Conservation (phyloP, 2,329 filamentous ascomycete species). For the Epichloe coenophiala region DNA sequence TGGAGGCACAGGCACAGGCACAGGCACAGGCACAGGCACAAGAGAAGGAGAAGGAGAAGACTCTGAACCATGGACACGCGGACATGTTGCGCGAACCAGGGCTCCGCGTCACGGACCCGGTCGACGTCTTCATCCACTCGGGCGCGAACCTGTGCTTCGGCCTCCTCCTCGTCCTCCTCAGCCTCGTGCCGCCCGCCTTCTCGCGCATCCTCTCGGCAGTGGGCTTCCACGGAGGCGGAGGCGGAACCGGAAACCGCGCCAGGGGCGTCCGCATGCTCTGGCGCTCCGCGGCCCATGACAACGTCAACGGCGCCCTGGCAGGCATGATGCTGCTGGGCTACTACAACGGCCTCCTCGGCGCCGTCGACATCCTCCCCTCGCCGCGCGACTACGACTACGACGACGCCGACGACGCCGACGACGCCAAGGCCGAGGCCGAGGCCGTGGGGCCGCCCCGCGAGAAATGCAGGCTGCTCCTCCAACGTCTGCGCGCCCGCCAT, state of each 20-base stretch:
- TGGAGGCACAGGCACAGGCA: constrained; percentile 14
- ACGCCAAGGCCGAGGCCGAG: constrained; percentile 20
- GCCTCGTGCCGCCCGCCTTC: constrained; percentile 84
- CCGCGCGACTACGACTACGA: constrained; percentile 22
- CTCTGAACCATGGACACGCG: background rate
- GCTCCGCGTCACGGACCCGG: constrained; percentile 51
- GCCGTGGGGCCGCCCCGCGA: constrained; percentile 59
- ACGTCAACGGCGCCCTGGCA: constrained; percentile 24
- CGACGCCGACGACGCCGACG: constrained; percentile 22
- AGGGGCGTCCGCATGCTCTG: constrained; percentile 77
- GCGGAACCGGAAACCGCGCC: constrained; percentile 77
- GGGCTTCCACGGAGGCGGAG: constrained; percentile 68
- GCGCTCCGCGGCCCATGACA: constrained; percentile 73
- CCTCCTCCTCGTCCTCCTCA: constrained; percentile 72
- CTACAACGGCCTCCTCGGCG: constrained; percentile 44
- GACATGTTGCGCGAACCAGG: constrained; percentile 15
- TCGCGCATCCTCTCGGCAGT: constrained; percentile 76
- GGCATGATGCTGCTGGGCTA: no score
- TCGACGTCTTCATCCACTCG: constrained; percentile 81
- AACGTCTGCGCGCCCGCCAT: constrained; percentile 62
- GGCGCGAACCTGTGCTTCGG: constrained; percentile 85
- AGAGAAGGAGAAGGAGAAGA: constrained; percentile 10
- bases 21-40: no score
- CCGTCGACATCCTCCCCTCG: constrained; percentile 66
- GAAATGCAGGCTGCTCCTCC: constrained; percentile 53